phyloP scores from a whole-genome alignment of 2,329 filamentous ascomycete genomes.

The Aspergillus clavatus region DNA sequence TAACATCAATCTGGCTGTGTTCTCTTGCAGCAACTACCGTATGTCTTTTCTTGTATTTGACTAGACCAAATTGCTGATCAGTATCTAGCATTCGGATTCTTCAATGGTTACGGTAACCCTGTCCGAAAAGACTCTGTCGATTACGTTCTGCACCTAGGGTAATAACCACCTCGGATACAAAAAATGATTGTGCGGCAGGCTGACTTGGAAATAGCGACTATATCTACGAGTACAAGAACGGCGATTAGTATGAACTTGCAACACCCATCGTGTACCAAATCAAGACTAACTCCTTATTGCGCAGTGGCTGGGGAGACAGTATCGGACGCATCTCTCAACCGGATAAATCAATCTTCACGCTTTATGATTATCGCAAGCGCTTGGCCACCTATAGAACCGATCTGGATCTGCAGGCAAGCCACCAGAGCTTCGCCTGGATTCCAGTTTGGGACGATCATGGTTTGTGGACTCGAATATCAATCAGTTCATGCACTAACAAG shows the following conservation, averaged over 20 bases:
- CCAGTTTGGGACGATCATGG: slow-evolving; percentile 61
- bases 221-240: slow-evolving; percentile 58
- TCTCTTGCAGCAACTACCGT: slow-evolving; percentile 67
- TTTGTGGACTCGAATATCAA: slow-evolving; percentile 17
- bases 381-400: slow-evolving; percentile 59
- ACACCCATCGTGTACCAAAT: slow-evolving; percentile 5
- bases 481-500: slow-evolving; percentile 1
- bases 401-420: slow-evolving; percentile 52
- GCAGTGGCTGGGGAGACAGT: slow-evolving; percentile 46
- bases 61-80: neutral
- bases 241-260: slow-evolving; percentile 23
- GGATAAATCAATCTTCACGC: slow-evolving; percentile 46
- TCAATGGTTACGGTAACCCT: slow-evolving; percentile 57
- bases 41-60: slow-evolving; percentile 19
- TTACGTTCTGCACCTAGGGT: slow-evolving; percentile 52
- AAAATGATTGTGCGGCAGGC: neutral
- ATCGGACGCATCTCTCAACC: slow-evolving; percentile 52
- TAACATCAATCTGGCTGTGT: slow-evolving; percentile 60
- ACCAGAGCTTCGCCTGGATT: slow-evolving; percentile 58
- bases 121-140: slow-evolving; percentile 57
- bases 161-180: neutral
- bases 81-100: slow-evolving; percentile 49
- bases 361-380: slow-evolving; percentile 52
- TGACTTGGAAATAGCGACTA: slow-evolving; percentile 47
- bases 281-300: neutral